Conservation (phyloP, 495 filamentous ascomycete species). For the Pyrenula massariospora region DNA sequence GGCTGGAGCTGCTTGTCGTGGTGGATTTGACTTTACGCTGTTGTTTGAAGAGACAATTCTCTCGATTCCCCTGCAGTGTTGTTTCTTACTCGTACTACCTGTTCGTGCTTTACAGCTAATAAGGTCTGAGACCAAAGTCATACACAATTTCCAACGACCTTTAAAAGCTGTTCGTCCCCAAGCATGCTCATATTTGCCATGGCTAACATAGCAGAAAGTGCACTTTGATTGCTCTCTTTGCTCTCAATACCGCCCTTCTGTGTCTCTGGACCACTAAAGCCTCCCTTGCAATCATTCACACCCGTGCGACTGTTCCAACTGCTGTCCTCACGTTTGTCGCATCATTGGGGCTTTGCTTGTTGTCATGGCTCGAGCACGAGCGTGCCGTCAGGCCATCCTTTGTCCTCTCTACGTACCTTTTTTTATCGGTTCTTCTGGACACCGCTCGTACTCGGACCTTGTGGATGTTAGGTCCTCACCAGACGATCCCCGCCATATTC, state of each 20-base stretch:
- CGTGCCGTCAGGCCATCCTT: constrained; percentile 24
- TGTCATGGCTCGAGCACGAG: constrained; percentile 25
- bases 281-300: neutral
- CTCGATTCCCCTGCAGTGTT: neutral
- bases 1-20: neutral
- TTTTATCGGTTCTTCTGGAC: constrained; percentile 29
- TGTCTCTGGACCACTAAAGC: no score
- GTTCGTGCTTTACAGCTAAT: no score
- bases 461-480: constrained; percentile 15
- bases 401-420: constrained; percentile 27
- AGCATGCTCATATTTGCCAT: no score
- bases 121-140: no score
- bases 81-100: no score
- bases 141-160: no score
- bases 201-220: no score
- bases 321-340: constrained; percentile 17
- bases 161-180: no score
- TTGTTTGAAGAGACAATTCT: constrained; percentile 1
- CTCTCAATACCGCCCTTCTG: no score
- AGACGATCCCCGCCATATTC: constrained; percentile 21
- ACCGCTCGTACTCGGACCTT: constrained; percentile 23
- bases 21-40: constrained; percentile 1
- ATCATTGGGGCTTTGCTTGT: constrained; percentile 12
- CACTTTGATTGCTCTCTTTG: no score
- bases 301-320: constrained; percentile 1